Percentiles rank a stretch among this genome's conserved stretches.
phyloP scores from a whole-genome alignment of 129 eudicot genomes.

The Flaveria trinervia region DNA sequence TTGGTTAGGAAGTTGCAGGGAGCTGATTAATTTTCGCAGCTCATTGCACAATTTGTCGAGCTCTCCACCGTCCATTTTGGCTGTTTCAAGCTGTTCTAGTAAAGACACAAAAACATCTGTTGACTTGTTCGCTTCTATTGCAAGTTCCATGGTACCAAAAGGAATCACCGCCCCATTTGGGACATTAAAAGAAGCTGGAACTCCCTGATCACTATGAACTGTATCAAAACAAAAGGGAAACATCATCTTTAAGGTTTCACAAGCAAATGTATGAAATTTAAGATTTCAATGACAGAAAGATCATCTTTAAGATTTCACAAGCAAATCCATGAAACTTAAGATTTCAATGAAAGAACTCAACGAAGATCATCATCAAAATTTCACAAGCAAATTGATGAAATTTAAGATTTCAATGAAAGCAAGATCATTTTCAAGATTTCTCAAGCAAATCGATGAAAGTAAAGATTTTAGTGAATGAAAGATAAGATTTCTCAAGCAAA shows the following conservation, averaged over 20 bases:
- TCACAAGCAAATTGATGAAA: conserved; percentile 6
- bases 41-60: conserved; percentile 66
- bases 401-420: neutral
- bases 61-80: conserved; percentile 64
- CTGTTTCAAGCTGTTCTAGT: conserved; percentile 62
- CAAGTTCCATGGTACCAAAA: conserved; percentile 82
- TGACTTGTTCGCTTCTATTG: conserved; percentile 53
- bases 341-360: neutral
- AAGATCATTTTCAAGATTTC: conserved; percentile 18
- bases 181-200: conserved; percentile 74
- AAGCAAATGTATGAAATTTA: conserved; percentile 10
- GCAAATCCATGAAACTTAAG: neutral
- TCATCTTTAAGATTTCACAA: conserved; percentile 17
- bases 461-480: neutral
- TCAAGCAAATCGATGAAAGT: conserved; percentile 2
- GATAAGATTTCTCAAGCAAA: conserved; percentile 27
- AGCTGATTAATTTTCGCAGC: conserved; percentile 57
- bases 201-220: conserved; percentile 84
- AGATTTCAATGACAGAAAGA: neutral
- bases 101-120: conserved; percentile 48
- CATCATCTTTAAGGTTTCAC: conserved; percentile 6
- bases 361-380: conserved; percentile 1
- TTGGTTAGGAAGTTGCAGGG: conserved; percentile 46
- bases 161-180: conserved; percentile 89
- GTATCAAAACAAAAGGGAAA: conserved; percentile 27